Evolutionary conservation across 2,329 filamentous ascomycete genomes (phyloP), one percentile per base, ranked within the genome.

Genomic region (Phyllosticta citrichinensis): DNA sequence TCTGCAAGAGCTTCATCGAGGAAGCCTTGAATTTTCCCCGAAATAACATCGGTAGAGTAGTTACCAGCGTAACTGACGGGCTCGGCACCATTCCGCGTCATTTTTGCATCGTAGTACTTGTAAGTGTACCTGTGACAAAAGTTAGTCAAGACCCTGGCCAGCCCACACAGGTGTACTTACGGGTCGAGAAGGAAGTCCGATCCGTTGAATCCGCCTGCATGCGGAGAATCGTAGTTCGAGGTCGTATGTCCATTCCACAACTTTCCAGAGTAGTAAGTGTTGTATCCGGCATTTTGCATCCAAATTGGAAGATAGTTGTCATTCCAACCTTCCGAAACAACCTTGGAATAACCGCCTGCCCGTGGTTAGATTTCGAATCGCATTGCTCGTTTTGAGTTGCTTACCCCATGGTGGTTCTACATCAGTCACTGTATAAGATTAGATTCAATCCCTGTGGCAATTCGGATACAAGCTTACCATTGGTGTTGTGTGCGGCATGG

Each of bases 181-280:
- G 86, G 86, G 63, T 89, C 85, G 1, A 88, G 74, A 1, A 87
- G 74, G 64, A 87, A 60, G 9, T 60, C 57, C 1, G 80, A 83
- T 8, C 76, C 78, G 12, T 78, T 87, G 77, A 83, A 89, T 0
- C 85, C 86, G 0, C 76, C 77, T 0, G 81, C 77, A 52, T 74
- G 78, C 0, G 85, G 81, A 3, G 76, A 74, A 67, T 86, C 74
- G 68, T 87, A 89, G 62, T 87, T 89, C 0, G 77, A 67, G 1
- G 81, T 75, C 0, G 76, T 81, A 57, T 88, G 85, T 0, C 80
- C 77, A 65, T 90, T 90, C 73, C 87, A 86, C 4, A 89, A 75
- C 68, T 91, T 90, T n/a, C 85, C 87, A 0, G 82, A 83, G 66
- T 89, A 90, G 67, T 87, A 89, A 0, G 87, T 89, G 64, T 83